Conservation (phyloP, 257 asterid genomes). For the Leonotis leonurus region DNA sequence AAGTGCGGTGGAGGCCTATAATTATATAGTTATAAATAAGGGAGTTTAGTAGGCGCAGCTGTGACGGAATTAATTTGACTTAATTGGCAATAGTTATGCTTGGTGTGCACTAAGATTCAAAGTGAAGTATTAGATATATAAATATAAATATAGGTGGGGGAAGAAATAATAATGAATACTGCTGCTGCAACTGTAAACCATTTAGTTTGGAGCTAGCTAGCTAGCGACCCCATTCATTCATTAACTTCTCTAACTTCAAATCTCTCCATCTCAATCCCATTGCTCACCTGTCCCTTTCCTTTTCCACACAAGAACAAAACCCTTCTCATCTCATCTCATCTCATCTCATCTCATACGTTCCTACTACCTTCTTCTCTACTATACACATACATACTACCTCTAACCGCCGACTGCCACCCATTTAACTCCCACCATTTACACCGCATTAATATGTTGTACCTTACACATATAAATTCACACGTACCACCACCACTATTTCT, state of each 20-base stretch:
- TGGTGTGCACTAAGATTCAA: no score
- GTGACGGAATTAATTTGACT: constrained; percentile 12
- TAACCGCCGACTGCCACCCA: background rate
- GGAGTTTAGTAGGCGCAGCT: constrained; percentile 1
- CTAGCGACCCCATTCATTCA: constrained; percentile 9
- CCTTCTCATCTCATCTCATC: no score
- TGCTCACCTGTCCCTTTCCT: background rate
- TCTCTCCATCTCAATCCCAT: constrained; percentile 10
- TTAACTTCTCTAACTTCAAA: background rate
- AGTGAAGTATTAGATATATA: no score
- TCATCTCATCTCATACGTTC: background rate
- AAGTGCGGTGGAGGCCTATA: no score
- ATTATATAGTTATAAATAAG: no score
- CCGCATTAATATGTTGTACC: background rate
- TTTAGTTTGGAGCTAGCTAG: no score
- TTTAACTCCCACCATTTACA: background rate
- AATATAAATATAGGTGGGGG: no score
- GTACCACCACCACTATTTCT: background rate
- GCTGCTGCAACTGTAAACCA: constrained; percentile 46
- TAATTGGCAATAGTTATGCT: background rate
- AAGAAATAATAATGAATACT: constrained; percentile 26
- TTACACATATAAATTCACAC: background rate
- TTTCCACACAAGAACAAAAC: background rate
- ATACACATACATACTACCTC: no score
- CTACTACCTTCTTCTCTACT: background rate